These are phyloP conservation scores for Paecilomyces sp. DNA, from an alignment of 2,329 filamentous ascomycete genomes.

Conservation along the genomic window DNA sequence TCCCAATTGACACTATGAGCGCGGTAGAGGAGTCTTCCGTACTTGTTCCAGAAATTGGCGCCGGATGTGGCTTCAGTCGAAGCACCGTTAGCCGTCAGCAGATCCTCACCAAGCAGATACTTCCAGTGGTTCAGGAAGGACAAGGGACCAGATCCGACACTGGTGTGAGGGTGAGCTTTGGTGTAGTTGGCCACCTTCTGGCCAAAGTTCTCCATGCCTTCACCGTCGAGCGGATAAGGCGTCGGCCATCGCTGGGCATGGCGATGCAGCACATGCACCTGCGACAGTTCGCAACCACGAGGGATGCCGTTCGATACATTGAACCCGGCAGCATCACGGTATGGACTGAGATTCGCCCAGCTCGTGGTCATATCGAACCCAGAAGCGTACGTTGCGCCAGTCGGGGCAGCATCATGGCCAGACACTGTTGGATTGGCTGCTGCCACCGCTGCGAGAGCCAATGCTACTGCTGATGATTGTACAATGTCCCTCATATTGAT, in stretches of 20 bases:
- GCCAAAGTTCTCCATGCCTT: constrained; percentile 43
- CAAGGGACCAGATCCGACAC: constrained; percentile 41
- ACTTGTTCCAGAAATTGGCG: constrained; percentile 48
- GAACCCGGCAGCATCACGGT: constrained; percentile 18
- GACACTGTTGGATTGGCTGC: background rate
- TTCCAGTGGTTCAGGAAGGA: constrained; percentile 48
- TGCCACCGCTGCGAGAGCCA: background rate
- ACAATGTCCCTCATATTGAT: background rate
- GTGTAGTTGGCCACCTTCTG: constrained; percentile 44
- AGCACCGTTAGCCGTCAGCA: constrained; percentile 45
- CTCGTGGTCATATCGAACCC: constrained; percentile 23
- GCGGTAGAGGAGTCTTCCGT: constrained; percentile 48
- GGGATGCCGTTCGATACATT: constrained; percentile 38
- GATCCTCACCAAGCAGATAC: constrained; percentile 39
- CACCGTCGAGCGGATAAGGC: constrained; percentile 40
- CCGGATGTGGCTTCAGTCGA: constrained; percentile 44
- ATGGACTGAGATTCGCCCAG: constrained; percentile 26
- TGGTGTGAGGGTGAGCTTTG: constrained; percentile 20
- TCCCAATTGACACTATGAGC: constrained; percentile 47
- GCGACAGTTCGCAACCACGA: constrained; percentile 49
- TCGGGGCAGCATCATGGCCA: constrained; percentile 9
- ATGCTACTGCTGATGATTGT: background rate
- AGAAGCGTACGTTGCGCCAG: constrained; percentile 17
- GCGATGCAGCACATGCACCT: constrained; percentile 48
- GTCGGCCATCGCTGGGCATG: constrained; percentile 50